phyloP scores from a whole-genome alignment of 2,329 filamentous ascomycete genomes.

The Phyllosticta capitalensis region DNA sequence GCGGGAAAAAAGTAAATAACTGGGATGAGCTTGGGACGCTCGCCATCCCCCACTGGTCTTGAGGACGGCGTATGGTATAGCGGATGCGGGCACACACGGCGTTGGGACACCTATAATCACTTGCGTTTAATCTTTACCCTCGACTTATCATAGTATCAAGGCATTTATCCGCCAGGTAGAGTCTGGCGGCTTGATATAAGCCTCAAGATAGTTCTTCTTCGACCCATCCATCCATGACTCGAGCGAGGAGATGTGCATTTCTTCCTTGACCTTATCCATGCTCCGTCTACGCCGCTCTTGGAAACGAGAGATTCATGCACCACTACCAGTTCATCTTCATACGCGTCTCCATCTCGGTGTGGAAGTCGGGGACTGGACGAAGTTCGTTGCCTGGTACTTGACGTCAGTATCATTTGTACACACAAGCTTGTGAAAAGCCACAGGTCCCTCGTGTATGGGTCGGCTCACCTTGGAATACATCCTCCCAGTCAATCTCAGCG shows the following conservation, averaged over 20 bases:
- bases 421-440: background rate
- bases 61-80: background rate
- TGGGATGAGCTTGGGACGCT: background rate
- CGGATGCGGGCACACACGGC: background rate
- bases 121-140: background rate
- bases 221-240: background rate
- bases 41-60: background rate
- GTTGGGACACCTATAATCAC: background rate
- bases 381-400: slow-evolving; percentile 52
- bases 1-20: background rate
- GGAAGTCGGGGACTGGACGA: slow-evolving; percentile 61
- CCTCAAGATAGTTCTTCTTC: background rate
- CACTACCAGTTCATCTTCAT: slow-evolving; percentile 61
- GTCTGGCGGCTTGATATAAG: background rate
- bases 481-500: slow-evolving; percentile 77
- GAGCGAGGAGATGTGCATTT: background rate
- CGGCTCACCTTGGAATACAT: slow-evolving; percentile 64
- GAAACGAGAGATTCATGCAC: too few species aligned
- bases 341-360: slow-evolving; percentile 90
- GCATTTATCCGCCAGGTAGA: background rate
- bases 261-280: slow-evolving; percentile 1
- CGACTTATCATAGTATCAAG: background rate
- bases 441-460: background rate
- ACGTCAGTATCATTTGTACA: background rate
- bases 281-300: slow-evolving; percentile 1